Base-by-base conservation (phyloP, 129 eudicot species). In the sunflower (Helianthus annuus) region DNA sequence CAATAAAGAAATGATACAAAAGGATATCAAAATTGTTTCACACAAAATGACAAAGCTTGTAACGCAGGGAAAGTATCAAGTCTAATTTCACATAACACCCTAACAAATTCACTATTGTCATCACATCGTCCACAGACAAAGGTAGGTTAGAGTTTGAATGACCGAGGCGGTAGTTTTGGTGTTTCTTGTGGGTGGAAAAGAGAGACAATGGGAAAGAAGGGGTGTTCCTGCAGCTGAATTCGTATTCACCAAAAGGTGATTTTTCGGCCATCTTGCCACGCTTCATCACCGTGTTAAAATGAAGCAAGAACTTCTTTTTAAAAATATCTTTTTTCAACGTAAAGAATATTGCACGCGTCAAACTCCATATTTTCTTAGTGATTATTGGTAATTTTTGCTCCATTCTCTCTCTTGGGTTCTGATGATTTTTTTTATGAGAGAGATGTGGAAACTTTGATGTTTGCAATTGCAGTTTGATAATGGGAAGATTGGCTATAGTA, bases 191-290 rank as follows among this genome's bases (percentile, higher is more conserved):
- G 51, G 76, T 74, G 49, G 80, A 83, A 12, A 82, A 81, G 44
- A 66, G 68, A 77, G 77, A 81, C 16, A 39, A 70, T 6, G 68
- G 72, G 66, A 69, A 62, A 52, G 68, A 76, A 1, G 95, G 95
- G 69, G 76, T 88, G 84, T 67, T 75, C 2, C 84, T 77, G 73
- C 92, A 86, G 71, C 86, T 89, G 83, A 89, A 89, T 76, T 90
- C 94, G 70, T 87, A 90, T 32, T 88, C 94, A 6, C 72, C 66
- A 2, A 46, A 32, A 29, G 16, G 83, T 55, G 88, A 69, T 58
- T 83, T 85, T 27, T 84, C 70, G 48, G 92, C 70, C 66, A 82
- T 69, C 58, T 86, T 63, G 14, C 7, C 29, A 45, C 85, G 92
- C 46, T 82, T 86, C 73, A 80, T 71, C 72, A 83, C 60, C 57